These are phyloP conservation scores for Salix dunnii DNA, from an alignment of 345 rosid species.

Conservation along the genomic window DNA sequence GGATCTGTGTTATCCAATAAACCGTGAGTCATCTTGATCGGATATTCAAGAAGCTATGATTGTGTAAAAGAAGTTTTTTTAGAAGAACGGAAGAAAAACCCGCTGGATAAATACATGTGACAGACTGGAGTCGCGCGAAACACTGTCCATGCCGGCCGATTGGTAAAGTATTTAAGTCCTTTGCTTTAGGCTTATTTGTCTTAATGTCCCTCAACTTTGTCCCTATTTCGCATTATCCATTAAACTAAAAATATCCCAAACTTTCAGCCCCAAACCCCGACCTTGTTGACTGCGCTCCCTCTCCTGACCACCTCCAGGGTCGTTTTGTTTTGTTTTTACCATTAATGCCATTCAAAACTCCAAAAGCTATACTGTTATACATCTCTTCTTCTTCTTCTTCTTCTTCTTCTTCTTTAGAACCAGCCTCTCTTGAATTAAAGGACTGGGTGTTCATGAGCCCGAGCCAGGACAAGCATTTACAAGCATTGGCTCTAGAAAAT, in stretches of 20 bases:
- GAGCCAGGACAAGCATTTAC: too few relatives aligned
- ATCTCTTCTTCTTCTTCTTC: too few relatives aligned
- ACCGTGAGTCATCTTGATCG: background rate
- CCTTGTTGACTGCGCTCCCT: background rate
- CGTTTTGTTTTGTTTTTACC: background rate
- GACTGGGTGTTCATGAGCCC: background rate
- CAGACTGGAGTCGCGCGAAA: background rate
- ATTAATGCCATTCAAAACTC: too few relatives aligned
- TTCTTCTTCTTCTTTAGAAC: too few relatives aligned
- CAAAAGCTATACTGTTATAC: too few relatives aligned
- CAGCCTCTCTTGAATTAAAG: too few relatives aligned
- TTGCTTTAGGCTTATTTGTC: background rate
- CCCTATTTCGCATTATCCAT: background rate
- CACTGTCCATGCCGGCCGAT: background rate
- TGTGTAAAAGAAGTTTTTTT: too few relatives aligned
- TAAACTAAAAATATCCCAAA: background rate
- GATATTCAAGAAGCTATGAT: too few relatives aligned
- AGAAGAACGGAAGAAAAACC: too few relatives aligned
- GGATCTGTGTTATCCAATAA: background rate
- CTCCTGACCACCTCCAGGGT: background rate
- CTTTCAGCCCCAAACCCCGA: background rate
- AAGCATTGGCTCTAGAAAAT: background rate
- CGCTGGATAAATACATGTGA: background rate
- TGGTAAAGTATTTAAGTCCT: too few relatives aligned
- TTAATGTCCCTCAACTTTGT: background rate